Percentiles rank a stretch among this genome's conserved stretches.
These are phyloP conservation scores for Wallacemonas collosoma DNA, from an alignment of 208 protist species.

Conservation along the genomic window DNA sequence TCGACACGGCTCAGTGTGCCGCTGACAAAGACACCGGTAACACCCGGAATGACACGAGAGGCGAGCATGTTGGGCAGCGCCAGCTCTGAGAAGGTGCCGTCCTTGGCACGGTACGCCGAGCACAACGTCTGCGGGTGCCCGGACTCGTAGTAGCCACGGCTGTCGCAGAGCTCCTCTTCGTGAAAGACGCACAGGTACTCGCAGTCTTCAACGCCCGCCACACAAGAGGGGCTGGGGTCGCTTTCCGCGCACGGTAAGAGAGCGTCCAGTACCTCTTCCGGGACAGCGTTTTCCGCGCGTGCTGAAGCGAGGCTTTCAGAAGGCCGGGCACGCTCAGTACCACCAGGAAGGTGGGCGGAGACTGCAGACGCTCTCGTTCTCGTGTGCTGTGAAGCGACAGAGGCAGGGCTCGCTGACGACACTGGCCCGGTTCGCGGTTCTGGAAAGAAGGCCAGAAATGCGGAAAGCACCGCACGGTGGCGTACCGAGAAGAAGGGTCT, in stretches of 20 bases:
- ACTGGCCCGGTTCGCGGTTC: neutral
- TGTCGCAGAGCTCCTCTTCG: slow-evolving; percentile 64
- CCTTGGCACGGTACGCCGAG: slow-evolving; percentile 54
- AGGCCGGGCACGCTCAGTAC: too few relatives aligned
- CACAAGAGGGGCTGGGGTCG: neutral
- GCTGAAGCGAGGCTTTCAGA: too few relatives aligned
- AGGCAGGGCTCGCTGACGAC: neutral
- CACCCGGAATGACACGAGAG: slow-evolving; percentile 47
- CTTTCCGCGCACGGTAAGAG: neutral
- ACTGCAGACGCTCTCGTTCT: neutral
- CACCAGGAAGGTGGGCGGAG: neutral
- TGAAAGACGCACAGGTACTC: slow-evolving; percentile 85
- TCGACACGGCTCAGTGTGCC: slow-evolving; percentile 35
- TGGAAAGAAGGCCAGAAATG: slow-evolving; percentile 62
- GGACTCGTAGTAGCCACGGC: slow-evolving; percentile 53
- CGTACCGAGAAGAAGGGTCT: slow-evolving; percentile 56
- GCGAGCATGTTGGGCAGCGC: slow-evolving; percentile 59
- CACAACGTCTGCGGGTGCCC: slow-evolving; percentile 57
- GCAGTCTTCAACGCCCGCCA: neutral
- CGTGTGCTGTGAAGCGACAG: neutral
- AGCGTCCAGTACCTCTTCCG: neutral
- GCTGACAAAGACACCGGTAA: slow-evolving; percentile 66
- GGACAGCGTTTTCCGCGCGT: neutral
- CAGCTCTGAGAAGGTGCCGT: slow-evolving; percentile 51
- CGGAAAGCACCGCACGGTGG: slow-evolving; percentile 59